Conservation (phyloP, 352 stramenopile genomes). For the Phytopythium montanum region DNA sequence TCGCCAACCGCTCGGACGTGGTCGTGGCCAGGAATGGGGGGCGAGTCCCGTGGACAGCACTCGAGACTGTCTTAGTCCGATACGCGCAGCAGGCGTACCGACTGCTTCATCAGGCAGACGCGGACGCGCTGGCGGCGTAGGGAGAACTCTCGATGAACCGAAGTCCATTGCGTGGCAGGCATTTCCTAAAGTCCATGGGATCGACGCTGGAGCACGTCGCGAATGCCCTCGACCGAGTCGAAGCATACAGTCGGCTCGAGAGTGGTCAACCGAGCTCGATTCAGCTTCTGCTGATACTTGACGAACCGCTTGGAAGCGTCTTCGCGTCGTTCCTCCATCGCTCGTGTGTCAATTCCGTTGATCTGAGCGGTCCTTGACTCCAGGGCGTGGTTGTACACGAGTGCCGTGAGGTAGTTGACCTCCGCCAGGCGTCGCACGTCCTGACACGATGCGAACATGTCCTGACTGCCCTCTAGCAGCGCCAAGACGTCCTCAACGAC, state of each 20-base stretch:
- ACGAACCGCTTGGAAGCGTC: conserved; percentile 28
- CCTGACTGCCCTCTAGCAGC: conserved; percentile 22
- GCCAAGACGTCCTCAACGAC: conserved; percentile 5
- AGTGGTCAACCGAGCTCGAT: conserved; percentile 16
- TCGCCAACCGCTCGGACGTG: conserved; percentile 13
- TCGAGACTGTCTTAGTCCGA: conserved; percentile 24
- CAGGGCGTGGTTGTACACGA: conserved; percentile 34
- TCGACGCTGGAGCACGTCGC: conserved; percentile 12
- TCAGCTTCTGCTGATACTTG: conserved; percentile 20
- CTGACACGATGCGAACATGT: conserved; percentile 31
- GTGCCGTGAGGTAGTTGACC: conserved; percentile 33
- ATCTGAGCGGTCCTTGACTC: not conserved
- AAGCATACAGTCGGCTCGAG: conserved; percentile 35
- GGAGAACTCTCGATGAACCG: not conserved
- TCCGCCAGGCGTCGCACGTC: conserved; percentile 35
- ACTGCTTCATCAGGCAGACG: conserved; percentile 17
- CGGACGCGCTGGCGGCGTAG: not conserved
- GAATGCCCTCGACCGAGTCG: conserved; percentile 22
- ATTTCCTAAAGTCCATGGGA: not conserved
- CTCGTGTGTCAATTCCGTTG: not conserved
- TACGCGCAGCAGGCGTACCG: conserved; percentile 34
- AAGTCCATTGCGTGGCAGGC: not conserved
- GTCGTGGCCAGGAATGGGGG: conserved; percentile 15
- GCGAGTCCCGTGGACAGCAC: conserved; percentile 12
- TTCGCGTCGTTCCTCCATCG: conserved; percentile 11